Evolutionary conservation across 2,329 filamentous ascomycete species (phyloP).

Genomic region (Apiospora phragmitis): DNA sequence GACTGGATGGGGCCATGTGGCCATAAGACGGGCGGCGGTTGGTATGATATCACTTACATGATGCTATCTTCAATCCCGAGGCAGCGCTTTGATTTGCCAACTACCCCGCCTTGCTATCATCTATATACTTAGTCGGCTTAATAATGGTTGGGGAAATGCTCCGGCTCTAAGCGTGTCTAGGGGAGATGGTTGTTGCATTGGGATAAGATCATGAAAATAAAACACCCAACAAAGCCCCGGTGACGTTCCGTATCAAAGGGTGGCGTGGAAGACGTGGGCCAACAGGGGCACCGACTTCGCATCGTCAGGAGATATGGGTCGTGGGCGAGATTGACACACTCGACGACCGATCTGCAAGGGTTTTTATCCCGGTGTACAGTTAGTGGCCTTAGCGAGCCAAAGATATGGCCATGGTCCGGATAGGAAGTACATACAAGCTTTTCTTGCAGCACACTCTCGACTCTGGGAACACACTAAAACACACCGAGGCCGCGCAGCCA

Average conservation of each 20-base stretch:
- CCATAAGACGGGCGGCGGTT: not conserved
- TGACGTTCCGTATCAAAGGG: not conserved
- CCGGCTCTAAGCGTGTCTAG: not conserved
- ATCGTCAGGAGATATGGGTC: not conserved
- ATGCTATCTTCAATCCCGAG: not conserved
- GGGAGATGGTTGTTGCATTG: not conserved
- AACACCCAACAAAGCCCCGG: not conserved
- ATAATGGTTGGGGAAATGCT: not conserved
- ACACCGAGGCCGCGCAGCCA: not conserved
- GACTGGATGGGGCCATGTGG: not conserved
- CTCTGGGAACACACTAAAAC: not conserved
- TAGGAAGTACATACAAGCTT: slow-evolving; percentile 8
- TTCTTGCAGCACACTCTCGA: not conserved
- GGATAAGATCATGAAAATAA: not conserved
- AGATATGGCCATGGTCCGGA: not conserved
- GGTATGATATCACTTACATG: not conserved
- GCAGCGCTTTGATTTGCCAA: not conserved
- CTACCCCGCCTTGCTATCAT: not conserved
- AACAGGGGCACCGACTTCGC: not conserved
- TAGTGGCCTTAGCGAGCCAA: not conserved
- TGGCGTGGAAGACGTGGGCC: not conserved
- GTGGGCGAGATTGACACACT: not conserved
- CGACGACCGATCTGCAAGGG: not conserved
- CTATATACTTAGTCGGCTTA: not conserved
- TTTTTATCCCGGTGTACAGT: not conserved